Evolutionary conservation across 441 rosid genomes (phyloP).

Genomic region (Bocquillonia castaneifolia): DNA sequence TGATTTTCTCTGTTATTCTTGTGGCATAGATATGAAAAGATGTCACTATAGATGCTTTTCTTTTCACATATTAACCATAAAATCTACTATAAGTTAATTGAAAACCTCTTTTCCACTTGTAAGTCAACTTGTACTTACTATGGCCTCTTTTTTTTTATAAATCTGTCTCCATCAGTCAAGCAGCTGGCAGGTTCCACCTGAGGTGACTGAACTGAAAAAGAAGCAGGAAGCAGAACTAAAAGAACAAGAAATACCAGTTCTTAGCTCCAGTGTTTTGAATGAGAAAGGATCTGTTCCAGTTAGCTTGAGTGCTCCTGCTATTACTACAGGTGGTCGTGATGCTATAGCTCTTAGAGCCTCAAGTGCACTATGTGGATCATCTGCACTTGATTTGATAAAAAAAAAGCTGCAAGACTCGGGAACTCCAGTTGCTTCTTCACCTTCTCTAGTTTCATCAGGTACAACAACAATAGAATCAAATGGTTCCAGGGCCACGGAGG

Average conservation of each 20-base stretch:
- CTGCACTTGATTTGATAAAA: conserved; percentile 90
- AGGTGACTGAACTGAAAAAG: conserved; percentile 68
- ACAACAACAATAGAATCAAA: conserved; percentile 50
- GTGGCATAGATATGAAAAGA: background rate
- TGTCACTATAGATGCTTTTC: too few species aligned
- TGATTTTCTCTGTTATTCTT: background rate
- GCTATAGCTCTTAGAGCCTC: conserved; percentile 56
- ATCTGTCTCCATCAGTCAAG: conserved; percentile 51
- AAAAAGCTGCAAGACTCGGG: conserved; percentile 92
- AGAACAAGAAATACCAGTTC: conserved; percentile 41
- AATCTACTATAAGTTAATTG: background rate
- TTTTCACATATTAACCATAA: background rate
- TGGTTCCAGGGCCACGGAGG: conserved; percentile 65
- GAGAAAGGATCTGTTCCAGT: conserved; percentile 57
- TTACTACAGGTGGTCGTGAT: conserved; percentile 83
- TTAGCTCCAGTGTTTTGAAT: conserved; percentile 34
- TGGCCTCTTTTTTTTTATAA: background rate
- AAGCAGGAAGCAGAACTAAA: conserved; percentile 52
- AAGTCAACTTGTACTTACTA: background rate
- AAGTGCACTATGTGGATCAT: conserved; percentile 49
- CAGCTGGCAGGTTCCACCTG: conserved; percentile 96
- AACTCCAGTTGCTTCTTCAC: conserved; percentile 48
- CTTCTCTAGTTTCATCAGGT: conserved; percentile 40
- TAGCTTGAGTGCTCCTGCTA: conserved; percentile 75
- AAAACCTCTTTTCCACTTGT: background rate